Conservation (phyloP, 257 asterid species). For the Solanum paucissectum region DNA sequence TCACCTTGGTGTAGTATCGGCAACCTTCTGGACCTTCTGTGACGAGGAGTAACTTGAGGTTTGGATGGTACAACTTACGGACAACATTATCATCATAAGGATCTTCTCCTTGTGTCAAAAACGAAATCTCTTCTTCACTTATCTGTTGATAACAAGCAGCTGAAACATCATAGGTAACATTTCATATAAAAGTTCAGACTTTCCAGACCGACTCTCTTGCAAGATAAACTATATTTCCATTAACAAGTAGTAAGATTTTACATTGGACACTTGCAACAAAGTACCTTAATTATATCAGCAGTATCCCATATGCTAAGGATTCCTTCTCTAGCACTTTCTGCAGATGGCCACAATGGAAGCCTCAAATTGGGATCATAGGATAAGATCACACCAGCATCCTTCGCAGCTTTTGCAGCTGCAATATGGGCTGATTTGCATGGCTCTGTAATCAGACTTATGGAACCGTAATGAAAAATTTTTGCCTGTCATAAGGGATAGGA, state of each 20-base stretch:
- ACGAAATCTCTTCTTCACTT: constrained; percentile 86
- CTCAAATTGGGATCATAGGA: constrained; percentile 96
- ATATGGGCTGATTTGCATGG: constrained; percentile 94
- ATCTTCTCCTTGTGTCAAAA: constrained; percentile 86
- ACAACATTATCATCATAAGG: constrained; percentile 85
- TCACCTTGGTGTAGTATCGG: constrained; percentile 92
- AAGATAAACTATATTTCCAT: background rate
- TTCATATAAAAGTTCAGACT: background rate
- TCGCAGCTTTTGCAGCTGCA: constrained; percentile 83
- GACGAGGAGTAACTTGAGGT: constrained; percentile 77
- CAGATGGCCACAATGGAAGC: constrained; percentile 96
- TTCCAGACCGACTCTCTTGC: background rate
- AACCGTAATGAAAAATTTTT: constrained; percentile 76
- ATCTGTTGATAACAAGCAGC: constrained; percentile 36
- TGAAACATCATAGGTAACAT: constrained; percentile 5
- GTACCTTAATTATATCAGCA: constrained; percentile 92
- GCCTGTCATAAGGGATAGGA: constrained; percentile 39
- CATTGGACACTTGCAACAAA: background rate
- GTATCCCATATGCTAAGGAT: constrained; percentile 90
- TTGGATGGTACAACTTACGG: constrained; percentile 72
- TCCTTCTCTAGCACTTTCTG: constrained; percentile 94
- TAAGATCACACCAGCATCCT: constrained; percentile 82
- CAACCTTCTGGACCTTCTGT: constrained; percentile 98
- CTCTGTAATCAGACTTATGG: constrained; percentile 92
- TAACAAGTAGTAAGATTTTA: background rate